Evolutionary conservation across 257 asterid species (phyloP), one percentile per base, ranked within the genome.

Genomic region (Nicotiana otophora): DNA sequence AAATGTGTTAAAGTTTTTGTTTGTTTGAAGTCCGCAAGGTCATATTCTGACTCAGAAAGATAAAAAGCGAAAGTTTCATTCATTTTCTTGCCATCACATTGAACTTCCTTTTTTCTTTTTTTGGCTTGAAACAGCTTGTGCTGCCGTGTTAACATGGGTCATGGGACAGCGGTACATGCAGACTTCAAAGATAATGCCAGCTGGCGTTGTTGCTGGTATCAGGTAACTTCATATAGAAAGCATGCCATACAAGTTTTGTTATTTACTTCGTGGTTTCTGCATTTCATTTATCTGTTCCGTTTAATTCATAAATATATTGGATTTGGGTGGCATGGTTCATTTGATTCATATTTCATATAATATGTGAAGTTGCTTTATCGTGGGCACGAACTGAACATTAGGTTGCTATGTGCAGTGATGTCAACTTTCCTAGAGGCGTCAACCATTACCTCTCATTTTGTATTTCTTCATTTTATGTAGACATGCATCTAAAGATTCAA

Each of bases 171-270:
- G 98, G 17, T 94, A 94, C 91, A 42, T 90, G 89, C 87, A 85
- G 84, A 92, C 98, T 55, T 88, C 95, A 51, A 96, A 94, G 84
- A 91, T 94, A 84, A 94, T 96, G 99, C 99, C 99, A 0, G 97
- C 99, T 81, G 99, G 98, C 75, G 20, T 96, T 10, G 93, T 96
- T 88, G 97, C 98, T 31, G 99, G 94, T 80, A 81, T 96, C 89
- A 96, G 99, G 99, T 96, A 90, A 85, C 62, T 65, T 3, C 36
- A 48, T 7, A 23, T 26, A 74, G 26, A 74, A 74, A 26, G 15
- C 23, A 74, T 26, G 8, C 5, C 80, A 15, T 74, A 26, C 62
- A 46, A 23, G 4, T 48, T 26, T 12, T 74, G 61, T 7, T 48
- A 14, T 74, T 23, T 72, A 19, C 10, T 46, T 39, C 0, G 10